Evolutionary conservation across 2,329 filamentous ascomycete genomes (phyloP).

Genomic region (Exserohilum turcica): DNA sequence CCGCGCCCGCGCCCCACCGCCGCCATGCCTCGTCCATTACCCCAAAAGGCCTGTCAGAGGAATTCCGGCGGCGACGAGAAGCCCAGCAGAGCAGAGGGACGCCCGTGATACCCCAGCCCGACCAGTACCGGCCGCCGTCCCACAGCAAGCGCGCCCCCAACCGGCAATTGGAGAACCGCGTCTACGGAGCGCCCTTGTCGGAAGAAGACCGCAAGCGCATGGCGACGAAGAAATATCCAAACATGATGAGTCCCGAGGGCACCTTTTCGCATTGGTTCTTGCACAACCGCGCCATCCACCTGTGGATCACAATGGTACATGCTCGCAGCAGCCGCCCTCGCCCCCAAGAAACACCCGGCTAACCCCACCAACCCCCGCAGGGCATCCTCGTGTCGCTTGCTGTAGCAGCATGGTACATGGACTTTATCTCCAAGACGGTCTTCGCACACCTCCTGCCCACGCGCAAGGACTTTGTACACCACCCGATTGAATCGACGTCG

Average conservation of each 20-base stretch:
- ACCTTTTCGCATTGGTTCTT: conserved; percentile 86
- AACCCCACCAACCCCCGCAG: conserved; percentile 42
- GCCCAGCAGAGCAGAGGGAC: conserved; percentile 49
- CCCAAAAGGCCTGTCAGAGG: conserved; percentile 37
- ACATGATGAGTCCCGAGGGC: conserved; percentile 83
- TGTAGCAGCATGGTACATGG: conserved; percentile 72
- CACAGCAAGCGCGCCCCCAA: conserved; percentile 73
- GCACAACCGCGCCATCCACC: conserved; percentile 75
- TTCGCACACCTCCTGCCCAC: conserved; percentile 79
- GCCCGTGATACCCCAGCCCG: conserved; percentile 75
- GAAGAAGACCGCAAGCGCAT: conserved; percentile 69
- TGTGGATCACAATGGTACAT: conserved; percentile 79
- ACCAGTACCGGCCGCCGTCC: conserved; percentile 89
- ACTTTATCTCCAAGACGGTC: conserved; percentile 79
- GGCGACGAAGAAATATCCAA: conserved; percentile 76
- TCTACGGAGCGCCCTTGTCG: conserved; percentile 76
- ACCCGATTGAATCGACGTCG: conserved; percentile 70
- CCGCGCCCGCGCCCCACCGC: conserved; percentile 18
- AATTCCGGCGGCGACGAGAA: conserved; percentile 35
- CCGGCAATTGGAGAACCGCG: conserved; percentile 60
- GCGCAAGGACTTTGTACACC: conserved; percentile 67
- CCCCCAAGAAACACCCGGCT: neutral
- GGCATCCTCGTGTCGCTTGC: conserved; percentile 73
- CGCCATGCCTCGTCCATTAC: conserved; percentile 42
- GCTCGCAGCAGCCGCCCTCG: neutral